Percentiles rank a stretch among this genome's conserved stretches.
phyloP scores from a whole-genome alignment of 768 basidiomycete species.

The Boletus reticuloceps region DNA sequence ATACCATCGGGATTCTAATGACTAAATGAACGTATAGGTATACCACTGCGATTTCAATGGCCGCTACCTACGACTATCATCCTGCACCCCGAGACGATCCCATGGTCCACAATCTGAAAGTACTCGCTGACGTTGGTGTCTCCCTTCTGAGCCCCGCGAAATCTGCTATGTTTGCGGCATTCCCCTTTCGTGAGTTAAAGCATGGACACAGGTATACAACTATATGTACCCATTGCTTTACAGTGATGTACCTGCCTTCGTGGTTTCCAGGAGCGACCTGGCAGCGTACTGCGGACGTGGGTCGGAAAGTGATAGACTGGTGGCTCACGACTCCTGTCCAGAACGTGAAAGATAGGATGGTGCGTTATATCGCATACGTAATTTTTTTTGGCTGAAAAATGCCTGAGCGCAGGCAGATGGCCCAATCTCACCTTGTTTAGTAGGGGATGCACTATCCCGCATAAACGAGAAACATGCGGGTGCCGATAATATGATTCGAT shows the following conservation, averaged over 20 bases:
- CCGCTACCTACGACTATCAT: constrained; percentile 9
- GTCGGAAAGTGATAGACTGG: constrained; percentile 1
- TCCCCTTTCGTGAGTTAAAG: constrained; percentile 5
- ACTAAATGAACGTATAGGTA: not conserved
- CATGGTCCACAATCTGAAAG: constrained; percentile 6
- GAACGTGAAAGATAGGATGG: not conserved
- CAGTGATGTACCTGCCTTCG: constrained; percentile 8
- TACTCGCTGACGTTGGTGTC: not conserved
- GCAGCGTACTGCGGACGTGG: not conserved
- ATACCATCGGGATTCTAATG: not conserved
- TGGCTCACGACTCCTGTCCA: not conserved
- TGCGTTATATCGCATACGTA: not conserved
- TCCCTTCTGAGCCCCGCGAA: not conserved
- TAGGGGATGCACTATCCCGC: constrained; percentile 2
- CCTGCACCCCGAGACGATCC: constrained; percentile 5
- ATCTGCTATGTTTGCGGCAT: constrained; percentile 3
- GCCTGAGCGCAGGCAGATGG: not conserved
- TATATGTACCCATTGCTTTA: not conserved
- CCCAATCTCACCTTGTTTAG: not conserved
- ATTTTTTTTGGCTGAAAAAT: not conserved
- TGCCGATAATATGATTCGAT: not conserved
- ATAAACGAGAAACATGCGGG: not conserved
- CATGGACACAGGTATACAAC: no score
- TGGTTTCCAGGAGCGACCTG: constrained; percentile 7
- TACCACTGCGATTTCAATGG: constrained; percentile 11